Conservation (phyloP, 2,329 filamentous ascomycete genomes). For the Ophiostoma sp. region DNA sequence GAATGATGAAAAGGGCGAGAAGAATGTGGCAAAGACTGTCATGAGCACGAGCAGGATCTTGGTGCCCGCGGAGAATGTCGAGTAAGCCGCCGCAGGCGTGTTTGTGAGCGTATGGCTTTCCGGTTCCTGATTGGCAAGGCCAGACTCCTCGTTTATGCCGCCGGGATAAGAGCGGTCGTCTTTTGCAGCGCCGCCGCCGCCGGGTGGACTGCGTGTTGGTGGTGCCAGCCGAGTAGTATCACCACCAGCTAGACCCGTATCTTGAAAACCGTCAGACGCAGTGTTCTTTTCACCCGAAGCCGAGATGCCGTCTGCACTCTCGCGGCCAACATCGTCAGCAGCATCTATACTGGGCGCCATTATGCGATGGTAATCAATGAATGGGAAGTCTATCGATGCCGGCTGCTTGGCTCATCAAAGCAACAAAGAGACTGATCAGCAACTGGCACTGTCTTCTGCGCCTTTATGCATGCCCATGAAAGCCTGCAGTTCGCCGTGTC, state of each 20-base stretch:
- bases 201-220: background rate
- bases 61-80: slow-evolving; percentile 28
- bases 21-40: slow-evolving; percentile 31
- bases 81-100: slow-evolving; percentile 21
- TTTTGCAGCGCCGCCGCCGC: background rate
- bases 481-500: background rate
- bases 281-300: too few relatives aligned
- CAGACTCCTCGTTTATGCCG: background rate
- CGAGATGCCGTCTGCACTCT: background rate
- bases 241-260: too few relatives aligned
- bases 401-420: background rate
- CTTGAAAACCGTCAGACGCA: too few relatives aligned
- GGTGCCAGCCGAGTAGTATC: too few relatives aligned
- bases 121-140: background rate
- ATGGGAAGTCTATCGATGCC: background rate
- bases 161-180: background rate
- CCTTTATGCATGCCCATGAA: background rate
- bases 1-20: slow-evolving; percentile 33
- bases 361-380: background rate
- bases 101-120: background rate
- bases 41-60: slow-evolving; percentile 31
- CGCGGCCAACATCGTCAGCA: background rate
- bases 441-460: background rate
- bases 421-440: background rate
- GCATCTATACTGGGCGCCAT: background rate